Evolutionary conservation across 176 grass and related monocot species (phyloP), one percentile per base, ranked within the genome.

Genomic region (Aegilops speltoides): DNA sequence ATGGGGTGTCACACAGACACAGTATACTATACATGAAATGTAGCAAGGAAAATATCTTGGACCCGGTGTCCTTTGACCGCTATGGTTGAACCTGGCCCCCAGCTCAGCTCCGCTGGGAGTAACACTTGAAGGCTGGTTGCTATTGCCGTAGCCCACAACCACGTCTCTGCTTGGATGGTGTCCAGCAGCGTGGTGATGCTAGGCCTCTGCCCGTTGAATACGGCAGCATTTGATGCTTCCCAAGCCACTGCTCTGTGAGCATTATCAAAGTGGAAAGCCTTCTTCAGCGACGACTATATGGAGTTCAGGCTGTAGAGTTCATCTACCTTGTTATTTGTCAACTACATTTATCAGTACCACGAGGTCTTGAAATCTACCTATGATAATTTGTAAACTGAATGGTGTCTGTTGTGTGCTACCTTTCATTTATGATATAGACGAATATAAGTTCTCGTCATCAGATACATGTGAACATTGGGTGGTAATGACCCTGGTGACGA

Each of bases 311-410:
- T 57, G 52, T 37, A 79, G 5, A 68, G 26, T 62, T 84, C 65
- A 61, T 4, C 12, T 50, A 17, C 73, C 60, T 88, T 84, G 10
- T 54, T 79, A 23, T 56, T 84, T 3, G 8, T n/a, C n/a, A 88
- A 45, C 50, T 56, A 56, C 6, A 56, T 56, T 56, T 17, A 6
- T 56, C 52, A 45, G 31, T 81, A 40, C 43, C 68, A 81, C n/a
- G 11, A 61, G 8, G n/a, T 73, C 36, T 72, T 50, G 12, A 50
- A 63, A 46, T 72, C 43, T 74, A 72, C 5, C 56, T 83, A 43
- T 77, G n/a, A 50, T 70, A 1, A 46, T 88, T 45, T 73, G 72
- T 32, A 12, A 59, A 89, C 77, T 65, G 37, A 79, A 67, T 84
- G 31, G 12, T 79, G 56, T 56, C 22, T 65, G 31, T 46, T 84